Percentiles rank a stretch among this genome's conserved stretches.
phyloP scores from a whole-genome alignment of 805 yeast genomes.

The Blastobotrys mokoenaii region DNA sequence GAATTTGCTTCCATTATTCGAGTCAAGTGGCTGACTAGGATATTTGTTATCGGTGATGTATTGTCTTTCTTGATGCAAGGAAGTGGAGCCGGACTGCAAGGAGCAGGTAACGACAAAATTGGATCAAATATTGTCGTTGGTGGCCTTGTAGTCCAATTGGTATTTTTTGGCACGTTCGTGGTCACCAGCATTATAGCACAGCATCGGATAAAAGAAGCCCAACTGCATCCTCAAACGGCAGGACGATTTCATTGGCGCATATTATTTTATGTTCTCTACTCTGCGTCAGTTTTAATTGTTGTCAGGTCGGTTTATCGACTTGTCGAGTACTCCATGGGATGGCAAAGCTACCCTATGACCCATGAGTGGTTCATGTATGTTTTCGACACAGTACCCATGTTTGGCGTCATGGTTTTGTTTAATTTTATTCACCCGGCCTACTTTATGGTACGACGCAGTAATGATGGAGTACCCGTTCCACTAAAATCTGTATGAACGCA shows the following conservation, averaged over 20 bases:
- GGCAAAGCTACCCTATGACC: constrained; percentile 2
- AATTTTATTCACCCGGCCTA: constrained; percentile 1
- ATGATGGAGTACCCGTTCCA: too few species aligned
- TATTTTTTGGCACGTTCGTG: constrained; percentile 55
- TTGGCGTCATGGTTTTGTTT: background rate
- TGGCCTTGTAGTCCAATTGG: constrained; percentile 71
- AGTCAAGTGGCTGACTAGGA: constrained; percentile 52
- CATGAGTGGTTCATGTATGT: constrained; percentile 16
- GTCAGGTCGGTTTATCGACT: constrained; percentile 67
- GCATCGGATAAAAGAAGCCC: constrained; percentile 4
- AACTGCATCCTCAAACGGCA: constrained; percentile 1
- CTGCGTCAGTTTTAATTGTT: constrained; percentile 45
- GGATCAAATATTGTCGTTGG: constrained; percentile 66
- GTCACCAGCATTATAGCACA: constrained; percentile 32
- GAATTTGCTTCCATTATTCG: constrained; percentile 39
- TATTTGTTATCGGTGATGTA: constrained; percentile 63
- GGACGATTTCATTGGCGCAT: constrained; percentile 5
- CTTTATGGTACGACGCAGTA: background rate
- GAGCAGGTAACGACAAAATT: constrained; percentile 30
- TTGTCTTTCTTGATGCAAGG: constrained; percentile 60
- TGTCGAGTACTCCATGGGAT: constrained; percentile 5
- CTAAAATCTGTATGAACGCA: too few species aligned
- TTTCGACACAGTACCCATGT: constrained; percentile 16
- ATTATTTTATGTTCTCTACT: constrained; percentile 15
- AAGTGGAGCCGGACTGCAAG: constrained; percentile 56